These are phyloP conservation scores for Earliella scabrosa DNA, from an alignment of 1,284 basidiomycete genomes.

Conservation along the genomic window DNA sequence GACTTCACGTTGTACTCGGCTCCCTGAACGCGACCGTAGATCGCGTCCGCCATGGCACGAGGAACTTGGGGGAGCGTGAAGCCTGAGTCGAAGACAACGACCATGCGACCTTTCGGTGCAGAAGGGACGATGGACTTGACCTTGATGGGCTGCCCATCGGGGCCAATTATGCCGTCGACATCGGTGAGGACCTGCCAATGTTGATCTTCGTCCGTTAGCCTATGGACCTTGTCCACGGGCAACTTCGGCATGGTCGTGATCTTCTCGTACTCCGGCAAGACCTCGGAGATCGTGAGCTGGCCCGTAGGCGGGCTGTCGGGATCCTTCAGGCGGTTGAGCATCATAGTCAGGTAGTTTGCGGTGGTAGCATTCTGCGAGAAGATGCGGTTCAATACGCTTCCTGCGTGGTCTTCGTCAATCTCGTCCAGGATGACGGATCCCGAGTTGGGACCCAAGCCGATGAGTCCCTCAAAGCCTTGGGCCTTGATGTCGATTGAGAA, in stretches of 20 bases:
- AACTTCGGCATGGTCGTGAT: conserved; percentile 67
- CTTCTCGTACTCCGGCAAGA: conserved; percentile 60
- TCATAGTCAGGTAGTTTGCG: conserved; percentile 69
- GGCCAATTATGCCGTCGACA: conserved; percentile 66
- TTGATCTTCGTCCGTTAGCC: conserved; percentile 60
- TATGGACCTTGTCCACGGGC: conserved; percentile 65
- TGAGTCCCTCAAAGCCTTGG: conserved; percentile 70
- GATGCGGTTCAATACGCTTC: conserved; percentile 62
- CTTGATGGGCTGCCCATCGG: conserved; percentile 67
- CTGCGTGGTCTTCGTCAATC: conserved; percentile 51
- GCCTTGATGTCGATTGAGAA: conserved; percentile 65
- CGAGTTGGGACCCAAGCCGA: conserved; percentile 76
- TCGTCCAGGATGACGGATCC: conserved; percentile 68
- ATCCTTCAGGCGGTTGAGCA: conserved; percentile 65
- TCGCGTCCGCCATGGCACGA: conserved; percentile 73
- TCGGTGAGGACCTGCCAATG: conserved; percentile 80
- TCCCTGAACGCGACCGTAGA: conserved; percentile 79
- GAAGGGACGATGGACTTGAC: conserved; percentile 67
- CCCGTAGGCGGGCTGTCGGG: conserved; percentile 47
- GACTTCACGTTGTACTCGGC: conserved; percentile 64
- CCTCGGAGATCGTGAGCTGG: conserved; percentile 62
- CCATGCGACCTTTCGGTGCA: conserved; percentile 43
- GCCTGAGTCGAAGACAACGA: conserved; percentile 79
- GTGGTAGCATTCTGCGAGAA: conserved; percentile 59
- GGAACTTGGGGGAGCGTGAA: conserved; percentile 75